Evolutionary conservation across 2,329 filamentous ascomycete genomes (phyloP), one percentile per base, ranked within the genome.

Genomic region (Cytospora paraplurivora): DNA sequence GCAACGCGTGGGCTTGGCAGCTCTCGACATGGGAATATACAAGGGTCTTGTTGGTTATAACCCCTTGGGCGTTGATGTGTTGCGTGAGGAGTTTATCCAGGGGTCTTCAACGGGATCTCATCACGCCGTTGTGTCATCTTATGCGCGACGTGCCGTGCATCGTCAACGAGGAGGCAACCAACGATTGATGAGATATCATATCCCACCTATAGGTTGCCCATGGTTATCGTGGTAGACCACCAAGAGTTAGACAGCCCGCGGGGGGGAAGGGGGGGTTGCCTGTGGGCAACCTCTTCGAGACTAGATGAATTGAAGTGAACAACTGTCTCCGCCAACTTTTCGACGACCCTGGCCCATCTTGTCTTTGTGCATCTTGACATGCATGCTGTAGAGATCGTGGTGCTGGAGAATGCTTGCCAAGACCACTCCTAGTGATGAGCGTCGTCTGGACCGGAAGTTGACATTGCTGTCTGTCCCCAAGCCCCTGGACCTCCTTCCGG

Each of bases 1-100:
- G 47, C 27, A 56, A 49, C 44, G 35, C 50, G 38, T 54, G 47
- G 33, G 19, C 47, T 49, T 17, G 56, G 59, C 21, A 32, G 67
- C 57, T 59, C 59, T 62, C 32, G 56, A 63, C 54, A 64, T 62
- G 63, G 64, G 41, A 50, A 35, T 21, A 19, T 32, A 44, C 49
- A 61, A 21, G 37, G 13, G 38, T 50, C 32, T 52, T 41, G 10
- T 15, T 35, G 51, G 35, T 8, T 27, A 33, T 33, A 55, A n/a
- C 44, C 55, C 33, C 41, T 12, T 49, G 37, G 58, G 41, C 38
- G 41, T 55, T 34, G 41, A 33, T 55, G 12, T 44, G 34, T 37
- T 37, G 52, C 19, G 41, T 32, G 37, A 41, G 33, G 15, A 55
- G 19, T 32, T 4, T n/a, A 55, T 33, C 41, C 59, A 38, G 37